Conservation (phyloP, 371 early-diverging fungal genomes). For the Amoeboaphelidium protococcarum region DNA sequence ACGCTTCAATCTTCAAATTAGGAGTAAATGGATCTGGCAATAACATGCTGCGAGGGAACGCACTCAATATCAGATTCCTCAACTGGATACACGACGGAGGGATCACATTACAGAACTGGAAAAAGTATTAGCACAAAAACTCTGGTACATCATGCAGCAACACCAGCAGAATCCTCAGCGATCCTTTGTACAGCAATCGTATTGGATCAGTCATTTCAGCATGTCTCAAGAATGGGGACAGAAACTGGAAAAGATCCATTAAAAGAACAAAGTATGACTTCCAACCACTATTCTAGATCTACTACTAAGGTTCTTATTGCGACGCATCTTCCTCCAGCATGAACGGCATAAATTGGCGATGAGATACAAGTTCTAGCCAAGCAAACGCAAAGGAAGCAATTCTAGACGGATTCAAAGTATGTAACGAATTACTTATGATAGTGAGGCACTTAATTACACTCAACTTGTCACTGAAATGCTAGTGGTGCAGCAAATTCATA, state of each 20-base stretch:
- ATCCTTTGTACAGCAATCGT: constrained; percentile 62
- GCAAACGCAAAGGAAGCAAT: constrained; percentile 85
- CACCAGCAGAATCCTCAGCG: constrained; percentile 64
- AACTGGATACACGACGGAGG: constrained; percentile 81
- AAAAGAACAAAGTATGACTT: constrained; percentile 20
- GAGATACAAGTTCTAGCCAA: constrained; percentile 82
- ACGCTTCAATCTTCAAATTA: constrained; percentile 64
- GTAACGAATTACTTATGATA: constrained; percentile 38
- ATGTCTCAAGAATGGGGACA: constrained; percentile 50
- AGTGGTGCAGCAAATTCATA: constrained; percentile 44
- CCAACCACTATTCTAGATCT: constrained; percentile 2
- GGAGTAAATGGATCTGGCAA: constrained; percentile 90
- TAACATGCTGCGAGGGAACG: constrained; percentile 75
- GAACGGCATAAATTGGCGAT: constrained; percentile 72
- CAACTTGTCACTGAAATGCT: constrained; percentile 5
- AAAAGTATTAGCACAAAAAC: constrained; percentile 76
- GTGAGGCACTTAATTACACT: not conserved
- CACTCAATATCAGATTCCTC: constrained; percentile 74
- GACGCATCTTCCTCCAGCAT: constrained; percentile 42
- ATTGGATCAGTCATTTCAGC: constrained; percentile 31
- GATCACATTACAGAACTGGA: constrained; percentile 69
- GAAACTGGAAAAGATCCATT: constrained; percentile 48
- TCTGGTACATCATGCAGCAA: constrained; percentile 93
- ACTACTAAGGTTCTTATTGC: constrained; percentile 5
- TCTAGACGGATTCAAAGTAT: constrained; percentile 52